phyloP scores from a whole-genome alignment of 2,329 filamentous ascomycete genomes.

The Aspergillus chevalieri region DNA sequence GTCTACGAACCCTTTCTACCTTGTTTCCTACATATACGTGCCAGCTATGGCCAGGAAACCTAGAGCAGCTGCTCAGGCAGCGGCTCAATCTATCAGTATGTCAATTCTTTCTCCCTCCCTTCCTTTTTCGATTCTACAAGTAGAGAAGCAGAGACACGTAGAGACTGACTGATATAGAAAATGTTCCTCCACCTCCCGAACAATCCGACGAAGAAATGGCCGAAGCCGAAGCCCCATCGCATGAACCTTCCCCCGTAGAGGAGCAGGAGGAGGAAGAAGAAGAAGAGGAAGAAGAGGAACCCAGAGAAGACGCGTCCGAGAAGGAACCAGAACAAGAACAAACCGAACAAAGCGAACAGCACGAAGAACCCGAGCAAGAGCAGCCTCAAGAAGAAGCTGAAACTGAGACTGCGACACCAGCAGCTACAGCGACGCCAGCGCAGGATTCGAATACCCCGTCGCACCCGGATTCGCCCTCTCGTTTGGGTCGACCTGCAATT shows the following conservation, averaged over 20 bases:
- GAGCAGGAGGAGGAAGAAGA: slow-evolving; percentile 26
- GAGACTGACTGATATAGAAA: slow-evolving; percentile 29
- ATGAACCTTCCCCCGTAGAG: slow-evolving; percentile 21
- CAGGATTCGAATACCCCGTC: slow-evolving; percentile 39
- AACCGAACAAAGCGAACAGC: slow-evolving; percentile 18
- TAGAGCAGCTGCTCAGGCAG: slow-evolving; percentile 42
- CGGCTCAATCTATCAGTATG: slow-evolving; percentile 42
- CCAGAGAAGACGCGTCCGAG: slow-evolving; percentile 26
- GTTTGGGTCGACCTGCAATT: slow-evolving; percentile 51
- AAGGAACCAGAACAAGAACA: slow-evolving; percentile 9
- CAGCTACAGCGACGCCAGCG: slow-evolving; percentile 37
- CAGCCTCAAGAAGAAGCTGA: slow-evolving; percentile 31
- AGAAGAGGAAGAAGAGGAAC: slow-evolving; percentile 24
- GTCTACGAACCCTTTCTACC: not conserved
- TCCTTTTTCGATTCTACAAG: not conserved
- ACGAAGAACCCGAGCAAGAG: slow-evolving; percentile 10
- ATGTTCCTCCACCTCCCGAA: slow-evolving; percentile 36
- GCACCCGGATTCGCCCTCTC: slow-evolving; percentile 46
- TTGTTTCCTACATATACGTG: not conserved
- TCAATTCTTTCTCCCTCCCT: slow-evolving; percentile 4
- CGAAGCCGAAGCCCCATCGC: slow-evolving; percentile 28
- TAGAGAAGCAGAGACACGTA: not conserved
- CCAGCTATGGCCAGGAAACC: slow-evolving; percentile 39
- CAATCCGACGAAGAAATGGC: slow-evolving; percentile 42
- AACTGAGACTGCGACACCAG: slow-evolving; percentile 32